phyloP scores from a whole-genome alignment of 2,329 filamentous ascomycete species.

The Paecilomyces dactylethromorphus region DNA sequence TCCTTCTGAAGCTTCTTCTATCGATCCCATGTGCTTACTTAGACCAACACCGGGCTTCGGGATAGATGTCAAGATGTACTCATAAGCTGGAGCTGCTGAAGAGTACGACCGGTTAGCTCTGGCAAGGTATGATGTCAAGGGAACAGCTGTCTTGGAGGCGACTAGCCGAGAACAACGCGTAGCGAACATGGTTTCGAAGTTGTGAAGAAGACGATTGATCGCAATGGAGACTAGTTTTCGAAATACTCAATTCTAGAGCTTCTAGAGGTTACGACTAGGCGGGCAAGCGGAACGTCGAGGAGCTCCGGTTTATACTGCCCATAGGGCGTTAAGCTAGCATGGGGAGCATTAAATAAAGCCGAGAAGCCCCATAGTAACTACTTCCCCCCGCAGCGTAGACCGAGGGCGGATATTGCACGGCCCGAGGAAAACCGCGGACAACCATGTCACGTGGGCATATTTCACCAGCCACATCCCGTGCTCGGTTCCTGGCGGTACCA shows the following conservation, averaged over 20 bases:
- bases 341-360: background rate
- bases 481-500: background rate
- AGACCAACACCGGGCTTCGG: slow-evolving; percentile 86
- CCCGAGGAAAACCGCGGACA: slow-evolving; percentile 8
- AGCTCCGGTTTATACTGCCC: background rate
- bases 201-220: background rate
- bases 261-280: background rate
- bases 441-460: slow-evolving; percentile 1
- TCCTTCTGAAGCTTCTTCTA: background rate
- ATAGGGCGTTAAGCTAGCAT: background rate
- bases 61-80: slow-evolving; percentile 73
- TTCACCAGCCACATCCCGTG: background rate
- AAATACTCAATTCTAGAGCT: background rate
- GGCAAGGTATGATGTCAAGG: slow-evolving; percentile 29
- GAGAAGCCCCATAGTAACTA: background rate
- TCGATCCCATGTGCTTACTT: slow-evolving; percentile 48
- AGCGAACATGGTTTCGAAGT: slow-evolving; percentile 26
- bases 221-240: background rate
- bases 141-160: slow-evolving; percentile 45
- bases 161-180: slow-evolving; percentile 54
- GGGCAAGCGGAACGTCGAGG: background rate
- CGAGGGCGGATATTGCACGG: background rate
- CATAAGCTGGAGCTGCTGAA: slow-evolving; percentile 52
- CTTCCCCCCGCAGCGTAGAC: background rate
- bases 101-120: slow-evolving; percentile 32